phyloP scores from a whole-genome alignment of 108 stramenopile genomes.

The Aurantiochytrium sp. region DNA sequence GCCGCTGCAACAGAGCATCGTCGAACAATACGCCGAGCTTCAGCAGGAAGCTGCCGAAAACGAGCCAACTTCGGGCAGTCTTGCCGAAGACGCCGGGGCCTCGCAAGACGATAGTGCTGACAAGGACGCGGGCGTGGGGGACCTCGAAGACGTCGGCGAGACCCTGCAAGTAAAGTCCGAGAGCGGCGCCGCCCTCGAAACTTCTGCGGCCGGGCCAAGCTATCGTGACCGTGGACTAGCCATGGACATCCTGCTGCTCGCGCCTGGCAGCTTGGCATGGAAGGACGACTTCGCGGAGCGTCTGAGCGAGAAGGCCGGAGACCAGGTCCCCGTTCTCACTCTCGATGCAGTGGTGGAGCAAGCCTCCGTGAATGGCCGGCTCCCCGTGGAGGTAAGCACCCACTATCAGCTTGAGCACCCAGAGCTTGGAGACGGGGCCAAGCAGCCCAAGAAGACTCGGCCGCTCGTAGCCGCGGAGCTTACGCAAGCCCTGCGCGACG shows the following conservation, averaged over 20 bases:
- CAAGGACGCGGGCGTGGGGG: not conserved
- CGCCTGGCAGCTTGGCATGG: not conserved
- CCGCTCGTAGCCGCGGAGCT: not conserved
- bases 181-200: too few species aligned
- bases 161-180: not conserved
- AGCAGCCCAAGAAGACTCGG: not conserved
- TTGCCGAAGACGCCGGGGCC: not conserved
- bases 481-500: not conserved
- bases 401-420: not conserved
- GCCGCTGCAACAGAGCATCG: not conserved
- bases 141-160: not conserved
- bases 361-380: not conserved
- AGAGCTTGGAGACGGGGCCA: not conserved
- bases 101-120: not conserved
- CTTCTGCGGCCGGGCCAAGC: not conserved
- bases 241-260: constrained; percentile 25
- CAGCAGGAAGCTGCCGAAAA: not conserved
- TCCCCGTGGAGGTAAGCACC: not conserved
- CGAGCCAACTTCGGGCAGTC: not conserved
- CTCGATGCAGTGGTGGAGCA: not conserved
- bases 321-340: not conserved
- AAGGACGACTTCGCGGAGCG: not conserved
- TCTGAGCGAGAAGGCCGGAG: not conserved
- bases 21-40: not conserved
- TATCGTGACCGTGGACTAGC: not conserved